phyloP scores from a whole-genome alignment of 495 filamentous ascomycete species.

The Aspergillus sclerotiicarbonarius region DNA sequence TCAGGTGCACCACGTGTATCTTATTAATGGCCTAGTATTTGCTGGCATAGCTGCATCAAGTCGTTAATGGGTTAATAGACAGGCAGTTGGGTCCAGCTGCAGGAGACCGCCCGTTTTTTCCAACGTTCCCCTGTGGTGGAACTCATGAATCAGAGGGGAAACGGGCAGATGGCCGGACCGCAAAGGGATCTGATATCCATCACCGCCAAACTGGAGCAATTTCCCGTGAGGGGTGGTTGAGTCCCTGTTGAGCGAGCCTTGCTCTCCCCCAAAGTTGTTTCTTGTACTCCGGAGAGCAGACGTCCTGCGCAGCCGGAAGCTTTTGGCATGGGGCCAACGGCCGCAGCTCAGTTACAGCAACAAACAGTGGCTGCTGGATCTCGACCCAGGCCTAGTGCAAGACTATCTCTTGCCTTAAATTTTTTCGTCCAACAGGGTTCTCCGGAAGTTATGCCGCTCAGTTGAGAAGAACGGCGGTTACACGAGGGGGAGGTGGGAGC shows the following conservation, averaged over 20 bases:
- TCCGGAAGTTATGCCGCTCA: constrained; percentile 39
- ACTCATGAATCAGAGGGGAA: constrained; percentile 20
- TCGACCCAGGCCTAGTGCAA: constrained; percentile 8
- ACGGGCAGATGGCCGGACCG: constrained; percentile 5
- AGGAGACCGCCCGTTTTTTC: constrained; percentile 39
- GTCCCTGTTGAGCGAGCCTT: background rate
- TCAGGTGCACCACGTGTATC: constrained; percentile 24
- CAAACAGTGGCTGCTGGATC: constrained; percentile 21
- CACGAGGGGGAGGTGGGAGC: constrained; percentile 20
- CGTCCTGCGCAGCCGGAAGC: background rate
- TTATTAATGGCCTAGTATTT: background rate
- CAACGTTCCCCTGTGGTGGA: constrained; percentile 40
- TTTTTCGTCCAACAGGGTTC: constrained; percentile 31
- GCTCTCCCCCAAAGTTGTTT: no score
- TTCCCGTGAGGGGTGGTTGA: background rate
- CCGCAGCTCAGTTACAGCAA: background rate
- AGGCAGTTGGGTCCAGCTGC: constrained; percentile 27
- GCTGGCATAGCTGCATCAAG: background rate
- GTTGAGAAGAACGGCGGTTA: constrained; percentile 32
- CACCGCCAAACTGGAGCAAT: background rate
- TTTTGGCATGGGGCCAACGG: background rate
- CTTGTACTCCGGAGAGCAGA: background rate
- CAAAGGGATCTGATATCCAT: background rate
- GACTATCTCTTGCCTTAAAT: constrained; percentile 13
- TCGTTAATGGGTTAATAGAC: constrained; percentile 2